A percentile compares a stretch with the other conserved stretches of the same genome.
Evolutionary conservation across 2,329 filamentous ascomycete genomes (phyloP).

Genomic region (Aotearoamyces nothofagi): DNA sequence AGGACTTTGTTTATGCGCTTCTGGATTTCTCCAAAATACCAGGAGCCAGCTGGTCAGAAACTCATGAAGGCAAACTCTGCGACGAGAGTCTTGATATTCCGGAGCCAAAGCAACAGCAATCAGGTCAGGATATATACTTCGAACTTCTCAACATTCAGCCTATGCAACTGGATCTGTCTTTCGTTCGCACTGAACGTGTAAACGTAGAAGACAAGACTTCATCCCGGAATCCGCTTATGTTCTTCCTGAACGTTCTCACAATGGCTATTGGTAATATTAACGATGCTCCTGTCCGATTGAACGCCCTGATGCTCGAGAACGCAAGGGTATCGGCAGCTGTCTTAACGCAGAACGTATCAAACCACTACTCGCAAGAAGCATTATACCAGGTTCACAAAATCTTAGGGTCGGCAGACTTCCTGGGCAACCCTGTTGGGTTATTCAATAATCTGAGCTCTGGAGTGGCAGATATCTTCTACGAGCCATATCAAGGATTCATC

Average conservation of each 20-base stretch:
- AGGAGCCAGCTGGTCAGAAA: constrained; percentile 72
- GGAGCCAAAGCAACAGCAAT: constrained; percentile 71
- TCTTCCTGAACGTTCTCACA: constrained; percentile 94
- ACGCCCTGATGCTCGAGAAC: constrained; percentile 88
- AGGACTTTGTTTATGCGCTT: constrained; percentile 94
- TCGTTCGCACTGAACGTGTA: constrained; percentile 90
- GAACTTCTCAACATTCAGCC: constrained; percentile 93
- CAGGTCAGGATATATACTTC: constrained; percentile 93
- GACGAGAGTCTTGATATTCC: constrained; percentile 86
- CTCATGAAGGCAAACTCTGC: constrained; percentile 66
- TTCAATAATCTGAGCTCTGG: constrained; percentile 98
- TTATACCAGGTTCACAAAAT: constrained; percentile 96
- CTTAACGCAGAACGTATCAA: constrained; percentile 72
- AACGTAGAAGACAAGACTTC: constrained; percentile 92
- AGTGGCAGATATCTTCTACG: constrained; percentile 96
- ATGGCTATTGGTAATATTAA: constrained; percentile 99
- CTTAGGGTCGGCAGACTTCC: constrained; percentile 89
- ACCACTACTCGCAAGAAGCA: constrained; percentile 93
- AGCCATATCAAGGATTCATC: constrained; percentile 94
- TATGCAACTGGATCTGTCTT: constrained; percentile 94
- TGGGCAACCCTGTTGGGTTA: constrained; percentile 90
- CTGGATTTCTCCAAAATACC: constrained; percentile 90
- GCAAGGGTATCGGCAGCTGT: constrained; percentile 78
- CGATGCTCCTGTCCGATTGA: constrained; percentile 86
- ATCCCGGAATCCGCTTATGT: constrained; percentile 90